Conservation (phyloP, 768 basidiomycete genomes). For the Lanmaoa pseudosensibilis region DNA sequence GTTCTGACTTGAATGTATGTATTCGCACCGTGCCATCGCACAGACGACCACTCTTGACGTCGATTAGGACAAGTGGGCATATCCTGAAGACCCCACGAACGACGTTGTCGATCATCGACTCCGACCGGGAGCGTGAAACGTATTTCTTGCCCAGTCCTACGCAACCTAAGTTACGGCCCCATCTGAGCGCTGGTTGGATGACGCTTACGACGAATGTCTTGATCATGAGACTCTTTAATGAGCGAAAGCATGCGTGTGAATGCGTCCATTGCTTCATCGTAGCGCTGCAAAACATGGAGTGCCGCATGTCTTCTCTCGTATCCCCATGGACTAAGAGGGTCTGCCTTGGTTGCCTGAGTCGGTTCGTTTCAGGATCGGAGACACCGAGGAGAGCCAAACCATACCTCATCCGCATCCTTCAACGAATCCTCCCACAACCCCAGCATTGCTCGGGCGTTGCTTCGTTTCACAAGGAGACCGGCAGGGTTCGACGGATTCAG, state of each 20-base stretch:
- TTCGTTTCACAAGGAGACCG: slow-evolving; percentile 6
- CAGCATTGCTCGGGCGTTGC: neutral
- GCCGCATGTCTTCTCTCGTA: slow-evolving; percentile 4
- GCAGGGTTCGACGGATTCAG: neutral
- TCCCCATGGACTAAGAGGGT: neutral
- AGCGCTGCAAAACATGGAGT: neutral
- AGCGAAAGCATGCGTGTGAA: slow-evolving; percentile 3
- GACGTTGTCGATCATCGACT: too few relatives aligned
- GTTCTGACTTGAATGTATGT: neutral
- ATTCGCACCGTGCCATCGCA: neutral
- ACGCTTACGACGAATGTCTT: neutral
- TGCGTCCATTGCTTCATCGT: neutral
- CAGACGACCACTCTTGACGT: too few relatives aligned
- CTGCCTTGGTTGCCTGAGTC: neutral
- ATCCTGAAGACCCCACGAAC: too few relatives aligned
- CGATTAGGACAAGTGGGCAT: too few relatives aligned
- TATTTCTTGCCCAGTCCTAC: neutral
- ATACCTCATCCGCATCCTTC: slow-evolving; percentile 15
- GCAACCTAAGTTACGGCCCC: neutral
- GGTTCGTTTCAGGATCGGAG: neutral
- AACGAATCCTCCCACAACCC: slow-evolving; percentile 9
- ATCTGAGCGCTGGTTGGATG: rapidly evolving
- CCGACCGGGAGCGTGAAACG: too few relatives aligned
- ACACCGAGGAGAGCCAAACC: too few relatives aligned
- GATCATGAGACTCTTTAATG: neutral